Percentiles rank a stretch among this genome's conserved stretches.
Evolutionary conservation across 2,329 filamentous ascomycete species (phyloP).

Genomic region (Apiospora phragmitis): DNA sequence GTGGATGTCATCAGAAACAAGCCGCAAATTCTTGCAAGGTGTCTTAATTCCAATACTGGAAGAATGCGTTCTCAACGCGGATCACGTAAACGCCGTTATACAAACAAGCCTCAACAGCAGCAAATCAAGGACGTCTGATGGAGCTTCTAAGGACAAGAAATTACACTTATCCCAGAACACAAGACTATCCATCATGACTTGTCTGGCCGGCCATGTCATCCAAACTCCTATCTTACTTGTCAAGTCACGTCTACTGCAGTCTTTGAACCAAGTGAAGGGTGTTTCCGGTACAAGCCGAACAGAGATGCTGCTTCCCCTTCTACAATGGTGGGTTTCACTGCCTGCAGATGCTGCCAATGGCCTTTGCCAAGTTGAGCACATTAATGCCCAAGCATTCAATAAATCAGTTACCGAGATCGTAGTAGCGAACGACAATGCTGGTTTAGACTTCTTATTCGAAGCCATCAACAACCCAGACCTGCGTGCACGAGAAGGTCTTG

Average conservation of each 20-base stretch:
- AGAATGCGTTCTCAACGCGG: slow-evolving; percentile 80
- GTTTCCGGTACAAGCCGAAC: slow-evolving; percentile 70
- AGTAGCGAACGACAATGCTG: slow-evolving; percentile 52
- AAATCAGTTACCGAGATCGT: slow-evolving; percentile 51
- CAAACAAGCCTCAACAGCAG: slow-evolving; percentile 61
- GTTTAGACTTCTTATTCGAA: slow-evolving; percentile 53
- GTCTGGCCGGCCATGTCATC: slow-evolving; percentile 72
- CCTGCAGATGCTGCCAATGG: slow-evolving; percentile 49
- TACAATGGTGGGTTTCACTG: slow-evolving; percentile 68
- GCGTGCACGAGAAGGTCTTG: slow-evolving; percentile 53
- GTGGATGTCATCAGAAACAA: slow-evolving; percentile 60
- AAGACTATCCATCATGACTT: slow-evolving; percentile 66
- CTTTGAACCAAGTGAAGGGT: slow-evolving; percentile 72
- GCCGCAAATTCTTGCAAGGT: slow-evolving; percentile 61
- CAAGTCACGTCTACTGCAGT: slow-evolving; percentile 70
- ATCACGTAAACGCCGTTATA: slow-evolving; percentile 67
- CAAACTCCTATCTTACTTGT: slow-evolving; percentile 67
- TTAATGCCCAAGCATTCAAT: slow-evolving; percentile 44
- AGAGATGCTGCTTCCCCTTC: slow-evolving; percentile 72
- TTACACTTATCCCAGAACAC: slow-evolving; percentile 58
- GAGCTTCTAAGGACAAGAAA: slow-evolving; percentile 49
- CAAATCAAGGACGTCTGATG: slow-evolving; percentile 26
- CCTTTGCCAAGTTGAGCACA: slow-evolving; percentile 46
- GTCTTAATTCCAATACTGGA: slow-evolving; percentile 76
- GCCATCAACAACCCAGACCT: slow-evolving; percentile 44